Percentiles rank a stretch among this genome's conserved stretches.
phyloP scores from a whole-genome alignment of 257 asterid species.

The Penstemon barbatus region DNA sequence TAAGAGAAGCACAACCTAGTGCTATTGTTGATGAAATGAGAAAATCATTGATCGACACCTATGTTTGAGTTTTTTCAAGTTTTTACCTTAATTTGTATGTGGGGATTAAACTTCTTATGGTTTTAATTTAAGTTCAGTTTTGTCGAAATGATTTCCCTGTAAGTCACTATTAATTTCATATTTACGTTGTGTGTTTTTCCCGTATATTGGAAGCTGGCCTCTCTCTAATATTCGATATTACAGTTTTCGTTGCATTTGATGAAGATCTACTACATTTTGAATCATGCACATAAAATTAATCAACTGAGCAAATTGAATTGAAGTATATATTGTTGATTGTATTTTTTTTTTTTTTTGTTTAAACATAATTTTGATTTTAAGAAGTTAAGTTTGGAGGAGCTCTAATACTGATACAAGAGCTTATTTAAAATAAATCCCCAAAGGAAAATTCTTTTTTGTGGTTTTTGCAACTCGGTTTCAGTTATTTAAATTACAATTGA shows the following conservation, averaged over 20 bases:
- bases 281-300: too few species aligned
- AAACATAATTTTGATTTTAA: too few species aligned
- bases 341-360: too few species aligned
- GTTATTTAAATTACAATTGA: too few species aligned
- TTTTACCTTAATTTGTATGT: background rate
- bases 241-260: background rate
- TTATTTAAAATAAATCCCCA: too few species aligned
- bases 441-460: too few species aligned
- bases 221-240: background rate
- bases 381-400: too few species aligned
- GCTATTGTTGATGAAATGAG: conserved; percentile 87
- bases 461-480: too few species aligned
- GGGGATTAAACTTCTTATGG: background rate
- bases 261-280: background rate
- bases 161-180: background rate
- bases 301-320: too few species aligned
- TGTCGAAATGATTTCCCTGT: background rate
- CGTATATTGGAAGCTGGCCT: too few species aligned
- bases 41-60: conserved; percentile 78
- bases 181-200: background rate
- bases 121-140: background rate
- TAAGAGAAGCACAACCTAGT: conserved; percentile 86
- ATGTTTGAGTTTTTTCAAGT: conserved; percentile 39
- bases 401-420: too few species aligned
- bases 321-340: background rate